A percentile compares a stretch with the other conserved stretches of the same genome.
Evolutionary conservation across 2,329 filamentous ascomycete species (phyloP).

Genomic region (Albifimbria verrucaria): DNA sequence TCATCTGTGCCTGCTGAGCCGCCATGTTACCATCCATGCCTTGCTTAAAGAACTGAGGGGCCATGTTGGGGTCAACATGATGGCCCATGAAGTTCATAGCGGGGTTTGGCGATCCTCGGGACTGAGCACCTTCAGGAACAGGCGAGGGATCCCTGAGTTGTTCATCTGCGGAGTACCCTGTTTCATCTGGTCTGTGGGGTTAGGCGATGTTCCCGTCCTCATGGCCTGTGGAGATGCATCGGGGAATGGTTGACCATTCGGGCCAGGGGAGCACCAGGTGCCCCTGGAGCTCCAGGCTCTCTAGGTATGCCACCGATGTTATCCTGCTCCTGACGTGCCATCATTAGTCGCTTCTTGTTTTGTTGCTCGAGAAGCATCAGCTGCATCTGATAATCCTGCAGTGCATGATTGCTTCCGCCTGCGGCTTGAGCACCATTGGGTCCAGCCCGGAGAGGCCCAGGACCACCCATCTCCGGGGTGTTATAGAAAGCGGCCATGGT

Average conservation of each 20-base stretch:
- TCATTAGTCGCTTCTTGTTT: slow-evolving; percentile 81
- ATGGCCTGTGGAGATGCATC: slow-evolving; percentile 68
- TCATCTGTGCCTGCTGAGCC: slow-evolving; percentile 50
- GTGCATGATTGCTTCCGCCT: slow-evolving; percentile 67
- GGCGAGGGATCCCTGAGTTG: slow-evolving; percentile 65
- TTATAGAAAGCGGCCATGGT: slow-evolving; percentile 61
- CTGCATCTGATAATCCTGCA: slow-evolving; percentile 89
- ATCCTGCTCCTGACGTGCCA: slow-evolving; percentile 79
- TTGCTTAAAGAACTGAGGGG: slow-evolving; percentile 52
- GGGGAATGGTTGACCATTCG: slow-evolving; percentile 62
- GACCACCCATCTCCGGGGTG: slow-evolving; percentile 54
- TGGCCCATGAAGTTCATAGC: slow-evolving; percentile 61
- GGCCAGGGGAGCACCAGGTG: slow-evolving; percentile 51
- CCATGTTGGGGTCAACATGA: slow-evolving; percentile 60
- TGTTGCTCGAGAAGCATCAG: slow-evolving; percentile 83
- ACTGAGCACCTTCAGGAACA: slow-evolving; percentile 65
- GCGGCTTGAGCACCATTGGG: slow-evolving; percentile 44
- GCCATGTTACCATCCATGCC: slow-evolving; percentile 54
- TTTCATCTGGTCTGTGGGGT: slow-evolving; percentile 76
- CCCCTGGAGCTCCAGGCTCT: slow-evolving; percentile 48
- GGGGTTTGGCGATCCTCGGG: slow-evolving; percentile 61
- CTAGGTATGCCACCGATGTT: slow-evolving; percentile 47
- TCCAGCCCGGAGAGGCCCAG: slow-evolving; percentile 56
- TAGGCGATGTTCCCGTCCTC: slow-evolving; percentile 70
- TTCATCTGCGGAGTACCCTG: slow-evolving; percentile 72